Evolutionary conservation across 768 basidiomycete genomes (phyloP), one percentile per base, ranked within the genome.

Genomic region (Leccinum barrowsii): DNA sequence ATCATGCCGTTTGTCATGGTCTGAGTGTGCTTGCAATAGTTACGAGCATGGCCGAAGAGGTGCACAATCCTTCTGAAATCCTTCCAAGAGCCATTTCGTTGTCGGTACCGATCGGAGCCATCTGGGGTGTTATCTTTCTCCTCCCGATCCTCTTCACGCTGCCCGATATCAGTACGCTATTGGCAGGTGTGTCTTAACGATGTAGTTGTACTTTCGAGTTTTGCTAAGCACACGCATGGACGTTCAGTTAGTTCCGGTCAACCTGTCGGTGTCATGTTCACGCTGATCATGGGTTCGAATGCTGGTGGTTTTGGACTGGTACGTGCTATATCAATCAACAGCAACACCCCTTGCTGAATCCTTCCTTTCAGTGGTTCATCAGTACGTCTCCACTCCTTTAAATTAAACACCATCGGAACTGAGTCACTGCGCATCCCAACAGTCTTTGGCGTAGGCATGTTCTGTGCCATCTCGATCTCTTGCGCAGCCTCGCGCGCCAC

Each of bases 401-500:
- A 22, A 7, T 2, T 15, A 10, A 4, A 34, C 3, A 32, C 15
- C 26, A 0, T 32, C 7, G 0, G 2, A 28, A n/a, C 24, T 15
- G 10, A 34, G 21, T 32, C 2, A 30, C 24, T 52, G 2, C 0
- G 6, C 1, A 2, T 12, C 8, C 28, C 52, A 57, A 52, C 55
- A 76, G 84, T 86, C 61, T 82, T 85, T 54, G 81, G 79, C 10
- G 72, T 81, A 51, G 78, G 78, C 8, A 71, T 85, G 60, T 86
- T 87, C 72, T 87, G 86, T 55, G 79, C 83, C 40, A 82, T 87
- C 57, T 86, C 86, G 17, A 83, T 84, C 60, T 81, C 81, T 42
- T 85, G 83, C 54, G 85, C 85, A 8, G 83, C 86, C 37, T 87
- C 85, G 12, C 82, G 86, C 17, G 82, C 83, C 30, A 87, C 86